Base-by-base conservation (phyloP, 768 basidiomycete genomes). In the Tremella fuciformis region DNA sequence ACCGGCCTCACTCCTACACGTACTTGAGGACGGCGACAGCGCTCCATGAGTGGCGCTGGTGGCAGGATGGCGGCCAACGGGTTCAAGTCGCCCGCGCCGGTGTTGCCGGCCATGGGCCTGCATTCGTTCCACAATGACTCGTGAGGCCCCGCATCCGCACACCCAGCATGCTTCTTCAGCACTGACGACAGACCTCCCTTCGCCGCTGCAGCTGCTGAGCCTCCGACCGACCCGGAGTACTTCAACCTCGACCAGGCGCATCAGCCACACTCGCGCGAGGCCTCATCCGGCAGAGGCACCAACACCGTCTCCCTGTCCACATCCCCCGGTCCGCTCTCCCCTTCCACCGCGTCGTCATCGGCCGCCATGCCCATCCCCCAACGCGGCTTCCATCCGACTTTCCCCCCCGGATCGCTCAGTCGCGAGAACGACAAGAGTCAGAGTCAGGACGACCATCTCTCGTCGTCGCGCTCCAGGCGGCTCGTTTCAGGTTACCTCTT, bases 401-500 rank as follows among this genome's bases (percentile, higher is more conserved):
- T 18, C 18, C 48, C 21, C 8, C 48, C 21, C 8, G 42, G 42
- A 46, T n/a, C n/a, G n/a, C 48, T 22, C 22, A 21, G 26, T 18
- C 48, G 48, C 15, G 48, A 50, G 7, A 25, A 24, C 15, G 21
- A 21, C 18, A 50, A 18, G 16, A 50, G n/a, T 13, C 29, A 34
- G 29, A 34, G 29, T 34, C 29, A 34, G 29, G 63, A 76, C 53
- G 63, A 66, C 7, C 50, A 60, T 2, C 50, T 71, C 34, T 71
- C 69, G 8, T 64, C 60, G 0, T 57, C 64, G 8, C 59, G 75
- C 21, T 66, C 66, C 1, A 57, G 65, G 16, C 60, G 70, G 0
- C 53, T 76, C 0, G 52, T 74, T 7, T 71, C 71, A 0, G 75
- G 75, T 1, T 76, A 76, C 53, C n/a, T 73, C 24, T 75, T 76